Conservation (phyloP, 768 basidiomycete genomes). For the Phanerochaete sordida region DNA sequence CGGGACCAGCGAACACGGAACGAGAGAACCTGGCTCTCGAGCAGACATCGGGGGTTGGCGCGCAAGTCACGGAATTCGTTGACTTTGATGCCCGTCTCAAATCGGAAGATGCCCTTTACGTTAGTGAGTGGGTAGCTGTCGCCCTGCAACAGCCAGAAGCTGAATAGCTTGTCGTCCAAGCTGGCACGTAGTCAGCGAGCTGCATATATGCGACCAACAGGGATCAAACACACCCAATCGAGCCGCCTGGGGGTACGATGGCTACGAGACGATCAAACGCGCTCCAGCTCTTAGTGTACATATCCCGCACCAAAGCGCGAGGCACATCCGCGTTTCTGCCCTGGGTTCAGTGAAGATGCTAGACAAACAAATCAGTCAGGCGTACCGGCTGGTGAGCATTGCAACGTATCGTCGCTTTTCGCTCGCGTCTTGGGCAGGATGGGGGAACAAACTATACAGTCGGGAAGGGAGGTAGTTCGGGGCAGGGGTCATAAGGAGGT, state of each 20-base stretch:
- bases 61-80: constrained; percentile 86
- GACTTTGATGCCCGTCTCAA: constrained; percentile 86
- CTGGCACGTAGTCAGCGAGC: constrained; percentile 31
- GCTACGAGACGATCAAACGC: constrained; percentile 86
- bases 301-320: constrained; percentile 78
- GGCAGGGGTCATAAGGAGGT: constrained; percentile 71
- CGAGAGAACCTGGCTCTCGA: constrained; percentile 78
- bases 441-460: constrained; percentile 71
- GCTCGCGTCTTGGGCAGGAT: constrained; percentile 73
- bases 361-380: neutral
- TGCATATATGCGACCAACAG: constrained; percentile 9
- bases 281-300: constrained; percentile 93
- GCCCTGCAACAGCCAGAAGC: constrained; percentile 83
- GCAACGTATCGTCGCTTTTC: constrained; percentile 76
- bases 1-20: constrained; percentile 82
- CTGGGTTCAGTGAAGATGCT: neutral
- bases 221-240: constrained; percentile 62
- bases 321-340: constrained; percentile 80
- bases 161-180: constrained; percentile 90
- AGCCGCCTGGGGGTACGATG: constrained; percentile 87
- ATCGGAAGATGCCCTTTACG: constrained; percentile 83
- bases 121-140: constrained; percentile 74
- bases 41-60: constrained; percentile 82
- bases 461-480: constrained; percentile 73
- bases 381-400: constrained; percentile 65